Conservation (phyloP, 2,329 filamentous ascomycete genomes). For the Ilyonectria destructans region DNA sequence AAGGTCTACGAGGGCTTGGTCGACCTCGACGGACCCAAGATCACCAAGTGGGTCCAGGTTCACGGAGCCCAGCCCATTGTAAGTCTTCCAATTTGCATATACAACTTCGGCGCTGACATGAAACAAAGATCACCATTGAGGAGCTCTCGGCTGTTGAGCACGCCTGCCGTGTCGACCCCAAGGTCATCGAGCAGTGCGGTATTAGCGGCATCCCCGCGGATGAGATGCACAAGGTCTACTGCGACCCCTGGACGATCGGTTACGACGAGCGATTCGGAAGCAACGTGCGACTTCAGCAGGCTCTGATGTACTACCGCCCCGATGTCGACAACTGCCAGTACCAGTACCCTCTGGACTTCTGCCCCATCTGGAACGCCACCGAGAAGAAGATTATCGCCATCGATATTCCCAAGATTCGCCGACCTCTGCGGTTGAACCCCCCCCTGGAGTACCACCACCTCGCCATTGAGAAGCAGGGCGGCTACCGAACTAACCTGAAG, state of each 20-base stretch:
- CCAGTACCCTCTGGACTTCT: conserved; percentile 93
- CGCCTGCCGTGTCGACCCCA: conserved; percentile 82
- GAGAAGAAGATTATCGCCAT: conserved; percentile 86
- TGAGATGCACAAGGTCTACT: conserved; percentile 97
- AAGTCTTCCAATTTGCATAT: conserved; percentile 45
- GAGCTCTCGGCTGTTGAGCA: conserved; percentile 87
- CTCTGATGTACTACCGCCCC: conserved; percentile 95
- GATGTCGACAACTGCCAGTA: conserved; percentile 91
- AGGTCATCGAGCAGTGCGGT: conserved; percentile 91
- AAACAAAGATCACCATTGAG: conserved; percentile 85
- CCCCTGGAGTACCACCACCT: conserved; percentile 87
- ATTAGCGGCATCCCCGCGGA: conserved; percentile 85
- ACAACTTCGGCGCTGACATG: neutral
- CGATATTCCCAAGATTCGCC: conserved; percentile 83
- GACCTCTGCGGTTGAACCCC: conserved; percentile 80
- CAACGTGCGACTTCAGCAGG: conserved; percentile 86
- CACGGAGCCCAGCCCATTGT: conserved; percentile 87
- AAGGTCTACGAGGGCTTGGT: conserved; percentile 89
- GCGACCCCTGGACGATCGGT: conserved; percentile 96
- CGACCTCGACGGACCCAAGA: conserved; percentile 78
- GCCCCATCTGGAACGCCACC: conserved; percentile 89
- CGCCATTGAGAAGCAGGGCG: conserved; percentile 80
- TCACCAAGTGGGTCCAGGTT: conserved; percentile 82
- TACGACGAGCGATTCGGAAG: conserved; percentile 93
- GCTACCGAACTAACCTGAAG: conserved; percentile 86